Base-by-base conservation (phyloP, 192 early-diverging fungal genomes). In the Dispira parvispora region DNA sequence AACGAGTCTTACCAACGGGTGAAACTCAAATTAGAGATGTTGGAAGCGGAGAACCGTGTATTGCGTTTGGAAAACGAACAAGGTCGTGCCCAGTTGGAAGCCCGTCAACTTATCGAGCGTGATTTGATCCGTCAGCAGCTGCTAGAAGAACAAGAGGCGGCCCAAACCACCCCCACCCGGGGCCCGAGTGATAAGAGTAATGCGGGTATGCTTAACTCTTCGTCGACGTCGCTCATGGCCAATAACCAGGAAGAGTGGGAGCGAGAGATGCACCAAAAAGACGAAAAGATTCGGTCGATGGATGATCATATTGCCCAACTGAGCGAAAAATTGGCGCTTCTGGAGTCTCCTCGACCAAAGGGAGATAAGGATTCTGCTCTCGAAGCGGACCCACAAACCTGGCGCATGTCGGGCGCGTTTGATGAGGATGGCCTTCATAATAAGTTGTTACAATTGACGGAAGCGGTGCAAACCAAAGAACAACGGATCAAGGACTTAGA, bases 31-130 rank as follows among this genome's bases (percentile, higher is more conserved):
- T 73, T 87, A 43, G 84, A 85, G 28, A 77, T 82, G 52, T 74
- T 85, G 10, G 80, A 87, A 58, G 82, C 84, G 0, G 84, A 89
- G 63, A 89, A 89, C 61, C 78, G 78, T 43, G 69, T 81, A 25
- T 70, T 89, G 43, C 82, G 84, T 43, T 69, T 84, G 0, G 80
- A 86, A 62, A 78, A 81, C 52, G 76, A 74, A 21, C 82, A 88
- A 61, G 80, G 79, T 44, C 81, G 78, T 56, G 67, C 75, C 4
- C 71, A 75, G 13, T 62, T 78, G 32, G 71, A 78, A 26, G 79
- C 78, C 1, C 73, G 83, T 32, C 79, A 81, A 54, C 74, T 83
- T 68, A 58, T 83, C 0, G 79, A 78, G 27, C 62, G 69, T 21
- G 75, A 71, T 42, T 66, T 76, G 52, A 65, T 57, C 8, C 55